Evolutionary conservation across 129 eudicot species (phyloP).

Genomic region (Mikania micrantha): DNA sequence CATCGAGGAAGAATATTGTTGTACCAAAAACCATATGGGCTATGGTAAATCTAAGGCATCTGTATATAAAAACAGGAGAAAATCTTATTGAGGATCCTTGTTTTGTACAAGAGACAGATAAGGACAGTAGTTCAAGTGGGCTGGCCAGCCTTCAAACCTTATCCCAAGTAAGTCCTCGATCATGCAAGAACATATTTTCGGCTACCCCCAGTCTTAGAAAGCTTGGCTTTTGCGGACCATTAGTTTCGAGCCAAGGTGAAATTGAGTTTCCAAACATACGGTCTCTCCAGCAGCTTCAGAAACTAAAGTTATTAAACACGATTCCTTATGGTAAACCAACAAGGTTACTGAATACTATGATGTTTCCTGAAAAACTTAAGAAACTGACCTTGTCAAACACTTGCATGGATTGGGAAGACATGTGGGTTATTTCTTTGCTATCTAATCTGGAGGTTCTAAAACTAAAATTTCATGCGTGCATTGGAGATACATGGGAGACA

Average conservation of each 20-base stretch:
- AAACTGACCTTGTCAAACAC: slow-evolving; percentile 8
- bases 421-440: not conserved
- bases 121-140: not conserved
- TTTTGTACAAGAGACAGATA: not conserved
- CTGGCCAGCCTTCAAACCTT: slow-evolving; percentile 20
- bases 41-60: slow-evolving; percentile 24
- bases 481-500: slow-evolving; percentile 18
- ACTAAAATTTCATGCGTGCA: not conserved
- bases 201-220: slow-evolving; percentile 21
- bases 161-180: slow-evolving; percentile 9
- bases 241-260: not conserved
- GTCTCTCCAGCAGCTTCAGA: slow-evolving; percentile 14
- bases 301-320: slow-evolving; percentile 16
- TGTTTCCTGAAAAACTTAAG: slow-evolving; percentile 26
- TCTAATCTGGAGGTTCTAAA: slow-evolving; percentile 19
- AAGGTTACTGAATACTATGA: slow-evolving; percentile 2
- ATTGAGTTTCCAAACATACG: slow-evolving; percentile 13
- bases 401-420: slow-evolving; percentile 17
- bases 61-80: slow-evolving; percentile 15
- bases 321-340: not conserved
- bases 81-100: slow-evolving; percentile 2
- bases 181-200: not conserved
- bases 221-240: slow-evolving; percentile 23
- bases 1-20: not conserved
- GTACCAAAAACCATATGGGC: slow-evolving; percentile 12